These are phyloP conservation scores for Coniophora puteana DNA, from an alignment of 1,284 basidiomycete species.

Conservation along the genomic window DNA sequence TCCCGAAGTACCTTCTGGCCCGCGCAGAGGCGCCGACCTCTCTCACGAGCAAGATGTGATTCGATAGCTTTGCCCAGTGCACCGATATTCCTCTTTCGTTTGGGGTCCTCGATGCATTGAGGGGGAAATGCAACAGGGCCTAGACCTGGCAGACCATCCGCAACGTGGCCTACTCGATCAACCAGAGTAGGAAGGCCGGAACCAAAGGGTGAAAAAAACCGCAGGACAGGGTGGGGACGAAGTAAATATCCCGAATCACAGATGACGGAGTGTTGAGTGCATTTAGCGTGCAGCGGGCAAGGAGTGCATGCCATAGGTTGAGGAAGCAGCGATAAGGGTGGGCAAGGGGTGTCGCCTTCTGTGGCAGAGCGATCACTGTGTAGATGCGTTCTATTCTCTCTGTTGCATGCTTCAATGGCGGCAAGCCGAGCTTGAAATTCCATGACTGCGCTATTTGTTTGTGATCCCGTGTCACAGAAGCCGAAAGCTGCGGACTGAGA, in stretches of 20 bases:
- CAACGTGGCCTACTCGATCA: conserved; percentile 37
- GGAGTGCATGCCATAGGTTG: conserved; percentile 74
- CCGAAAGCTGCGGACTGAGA: conserved; percentile 74
- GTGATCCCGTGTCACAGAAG: conserved; percentile 72
- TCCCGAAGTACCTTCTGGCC: conserved; percentile 37
- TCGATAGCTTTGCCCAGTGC: conserved; percentile 75
- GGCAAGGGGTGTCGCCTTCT: conserved; percentile 42
- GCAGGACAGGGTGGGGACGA: conserved; percentile 56
- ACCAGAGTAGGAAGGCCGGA: conserved; percentile 37
- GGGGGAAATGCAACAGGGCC: conserved; percentile 81
- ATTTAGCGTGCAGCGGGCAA: conserved; percentile 82
- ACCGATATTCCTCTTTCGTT: conserved; percentile 75
- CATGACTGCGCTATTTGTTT: conserved; percentile 61
- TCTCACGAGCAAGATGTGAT: conserved; percentile 59
- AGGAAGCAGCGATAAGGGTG: conserved; percentile 51
- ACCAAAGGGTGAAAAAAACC: conserved; percentile 33
- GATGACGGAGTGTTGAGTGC: conserved; percentile 56
- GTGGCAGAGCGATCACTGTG: conserved; percentile 27
- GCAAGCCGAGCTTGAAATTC: conserved; percentile 39
- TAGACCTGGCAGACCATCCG: conserved; percentile 76
- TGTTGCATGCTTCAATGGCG: conserved; percentile 58
- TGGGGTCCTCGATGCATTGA: conserved; percentile 80
- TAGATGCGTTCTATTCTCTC: conserved; percentile 45
- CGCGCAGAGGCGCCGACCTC: conserved; percentile 70
- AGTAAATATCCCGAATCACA: conserved; percentile 80